Conservation (phyloP, 176 grass and related monocot species). For the Melocanna baccifera region DNA sequence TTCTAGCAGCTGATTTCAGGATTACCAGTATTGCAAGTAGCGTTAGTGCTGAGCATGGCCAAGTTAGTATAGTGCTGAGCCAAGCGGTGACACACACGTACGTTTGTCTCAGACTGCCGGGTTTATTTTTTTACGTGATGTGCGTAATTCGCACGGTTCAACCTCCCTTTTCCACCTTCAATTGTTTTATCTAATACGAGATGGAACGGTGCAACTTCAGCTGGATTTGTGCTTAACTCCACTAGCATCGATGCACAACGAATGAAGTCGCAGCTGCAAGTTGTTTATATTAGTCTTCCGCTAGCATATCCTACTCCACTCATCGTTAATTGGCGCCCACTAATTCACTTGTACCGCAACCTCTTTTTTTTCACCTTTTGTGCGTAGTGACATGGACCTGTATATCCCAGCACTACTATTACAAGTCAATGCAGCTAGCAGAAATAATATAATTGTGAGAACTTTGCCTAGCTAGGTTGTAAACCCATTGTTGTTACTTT, state of each 20-base stretch:
- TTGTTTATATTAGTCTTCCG: not conserved
- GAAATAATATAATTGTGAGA: not conserved
- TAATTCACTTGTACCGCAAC: not conserved
- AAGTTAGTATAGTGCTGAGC: not conserved
- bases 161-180: not conserved
- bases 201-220: not conserved
- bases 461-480: not conserved
- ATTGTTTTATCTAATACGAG: not conserved
- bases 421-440: conserved; percentile 22
- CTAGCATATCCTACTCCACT: not conserved
- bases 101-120: not conserved
- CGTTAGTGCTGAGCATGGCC: not conserved
- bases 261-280: not conserved
- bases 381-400: not conserved
- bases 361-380: not conserved
- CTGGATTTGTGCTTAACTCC: not conserved
- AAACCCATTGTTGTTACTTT: conserved; percentile 22
- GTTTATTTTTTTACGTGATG: not conserved
- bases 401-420: not conserved
- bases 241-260: not conserved
- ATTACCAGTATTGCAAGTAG: not conserved
- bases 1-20: not conserved
- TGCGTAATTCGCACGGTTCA: conserved; percentile 3
- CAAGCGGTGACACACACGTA: not conserved
- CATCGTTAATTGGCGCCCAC: not conserved